Conservation (phyloP, 495 filamentous ascomycete species). For the Neurospora terricola region DNA sequence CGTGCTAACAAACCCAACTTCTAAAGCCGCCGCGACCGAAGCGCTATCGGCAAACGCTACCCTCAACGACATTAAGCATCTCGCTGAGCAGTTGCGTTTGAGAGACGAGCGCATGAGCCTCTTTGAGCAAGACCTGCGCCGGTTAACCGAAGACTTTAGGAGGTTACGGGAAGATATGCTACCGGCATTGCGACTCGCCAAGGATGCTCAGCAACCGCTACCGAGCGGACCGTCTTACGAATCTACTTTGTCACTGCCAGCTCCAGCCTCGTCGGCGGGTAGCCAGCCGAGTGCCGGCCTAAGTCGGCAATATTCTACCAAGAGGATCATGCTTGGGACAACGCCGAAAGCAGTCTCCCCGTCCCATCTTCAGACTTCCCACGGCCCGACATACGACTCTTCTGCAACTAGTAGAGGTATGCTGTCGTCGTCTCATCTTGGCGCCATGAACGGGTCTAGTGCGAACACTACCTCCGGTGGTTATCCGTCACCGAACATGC, state of each 20-base stretch:
- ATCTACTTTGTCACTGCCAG: conserved; percentile 39
- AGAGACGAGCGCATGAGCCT: conserved; percentile 79
- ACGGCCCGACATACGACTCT: conserved; percentile 46
- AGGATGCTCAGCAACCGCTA: conserved; percentile 81
- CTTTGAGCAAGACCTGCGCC: conserved; percentile 69
- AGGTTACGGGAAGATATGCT: conserved; percentile 82
- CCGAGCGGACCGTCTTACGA: conserved; percentile 44
- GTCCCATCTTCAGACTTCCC: conserved; percentile 56
- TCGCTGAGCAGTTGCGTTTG: conserved; percentile 75
- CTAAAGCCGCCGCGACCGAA: conserved; percentile 75
- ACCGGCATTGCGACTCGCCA: conserved; percentile 78
- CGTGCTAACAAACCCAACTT: conserved; percentile 12
- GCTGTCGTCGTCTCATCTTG: conserved; percentile 66
- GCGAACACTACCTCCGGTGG: conserved; percentile 41
- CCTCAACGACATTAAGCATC: conserved; percentile 78
- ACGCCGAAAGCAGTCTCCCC: conserved; percentile 70
- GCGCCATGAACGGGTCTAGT: conserved; percentile 58
- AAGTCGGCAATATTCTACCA: conserved; percentile 79
- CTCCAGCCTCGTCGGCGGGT: conserved; percentile 37
- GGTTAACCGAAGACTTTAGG: conserved; percentile 74
- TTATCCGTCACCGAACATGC: conserved; percentile 62
- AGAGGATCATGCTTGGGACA: conserved; percentile 75
- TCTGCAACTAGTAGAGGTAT: conserved; percentile 48
- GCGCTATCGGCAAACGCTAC: conserved; percentile 76
- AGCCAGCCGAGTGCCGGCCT: conserved; percentile 43